Evolutionary conservation across 345 rosid genomes (phyloP).

Genomic region (Geranium brycei): DNA sequence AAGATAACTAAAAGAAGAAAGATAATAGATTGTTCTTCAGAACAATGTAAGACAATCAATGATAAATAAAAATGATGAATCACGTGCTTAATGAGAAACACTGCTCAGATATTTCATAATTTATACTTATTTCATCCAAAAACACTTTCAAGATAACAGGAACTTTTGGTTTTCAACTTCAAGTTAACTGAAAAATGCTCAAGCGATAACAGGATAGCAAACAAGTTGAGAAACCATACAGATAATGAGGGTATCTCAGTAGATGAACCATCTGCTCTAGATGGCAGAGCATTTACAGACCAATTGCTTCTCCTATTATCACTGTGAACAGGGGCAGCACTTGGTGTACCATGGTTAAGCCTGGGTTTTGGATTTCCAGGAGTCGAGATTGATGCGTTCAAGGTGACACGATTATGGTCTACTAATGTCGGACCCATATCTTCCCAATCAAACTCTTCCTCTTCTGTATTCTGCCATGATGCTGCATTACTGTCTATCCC

Average conservation of each 20-base stretch:
- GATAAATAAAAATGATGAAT: too few species aligned
- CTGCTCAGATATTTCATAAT: too few species aligned
- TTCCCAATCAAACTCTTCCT: conserved; percentile 99
- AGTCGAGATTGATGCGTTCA: conserved; percentile 36
- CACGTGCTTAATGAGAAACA: too few species aligned
- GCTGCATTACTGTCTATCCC: conserved; percentile 38
- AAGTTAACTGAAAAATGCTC: too few species aligned
- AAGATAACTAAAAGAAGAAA: too few species aligned
- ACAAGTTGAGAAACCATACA: conserved; percentile 25
- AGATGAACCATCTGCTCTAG: conserved; percentile 27
- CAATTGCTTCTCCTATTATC: conserved; percentile 26
- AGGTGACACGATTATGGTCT: conserved; percentile 37
- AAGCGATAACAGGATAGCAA: neutral
- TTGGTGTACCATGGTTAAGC: conserved; percentile 30
- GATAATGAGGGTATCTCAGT: conserved; percentile 16
- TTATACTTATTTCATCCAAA: too few species aligned
- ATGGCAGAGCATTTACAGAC: conserved; percentile 28
- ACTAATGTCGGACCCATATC: conserved; percentile 90
- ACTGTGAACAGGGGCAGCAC: conserved; percentile 24
- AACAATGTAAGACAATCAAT: too few species aligned
- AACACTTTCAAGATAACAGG: neutral
- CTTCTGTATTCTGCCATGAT: conserved; percentile 97
- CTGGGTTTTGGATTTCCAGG: conserved; percentile 33
- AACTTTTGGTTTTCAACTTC: neutral
- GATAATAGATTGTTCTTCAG: too few species aligned